phyloP scores from a whole-genome alignment of 805 yeast species.

The Metschnikowia dekortorum region DNA sequence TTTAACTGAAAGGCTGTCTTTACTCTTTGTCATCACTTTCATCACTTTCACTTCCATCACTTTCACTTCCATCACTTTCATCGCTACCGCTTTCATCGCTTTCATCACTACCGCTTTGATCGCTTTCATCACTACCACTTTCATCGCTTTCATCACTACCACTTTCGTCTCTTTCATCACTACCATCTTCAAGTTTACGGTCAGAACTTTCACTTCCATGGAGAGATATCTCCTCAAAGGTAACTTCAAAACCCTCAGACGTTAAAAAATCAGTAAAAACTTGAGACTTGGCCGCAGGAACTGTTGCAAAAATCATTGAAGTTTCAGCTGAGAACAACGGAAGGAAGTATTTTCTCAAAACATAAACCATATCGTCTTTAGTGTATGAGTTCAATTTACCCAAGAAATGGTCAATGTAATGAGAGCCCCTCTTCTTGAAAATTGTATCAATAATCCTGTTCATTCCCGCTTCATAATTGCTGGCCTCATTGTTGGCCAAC shows the following conservation, averaged over 20 bases:
- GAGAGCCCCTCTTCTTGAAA: conserved; percentile 66
- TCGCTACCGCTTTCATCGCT: conserved; percentile 7
- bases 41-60: conserved; percentile 12
- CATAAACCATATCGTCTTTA: conserved; percentile 45
- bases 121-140: not conserved
- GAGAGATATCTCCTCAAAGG: conserved; percentile 47
- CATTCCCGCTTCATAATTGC: conserved; percentile 59
- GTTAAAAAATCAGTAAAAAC: conserved; percentile 45
- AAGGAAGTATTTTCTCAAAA: conserved; percentile 54
- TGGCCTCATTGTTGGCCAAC: conserved; percentile 66
- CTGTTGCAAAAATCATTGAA: conserved; percentile 63
- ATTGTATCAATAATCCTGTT: conserved; percentile 62
- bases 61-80: conserved; percentile 6
- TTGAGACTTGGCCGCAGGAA: conserved; percentile 63
- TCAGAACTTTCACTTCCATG: conserved; percentile 10
- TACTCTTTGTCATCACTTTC: not conserved
- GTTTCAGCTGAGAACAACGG: conserved; percentile 56
- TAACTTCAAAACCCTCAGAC: conserved; percentile 55
- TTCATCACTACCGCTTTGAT: conserved; percentile 1
- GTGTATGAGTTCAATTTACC: conserved; percentile 49
- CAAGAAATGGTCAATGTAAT: conserved; percentile 54
- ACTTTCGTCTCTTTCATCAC: not conserved
- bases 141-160: not conserved
- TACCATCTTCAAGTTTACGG: conserved; percentile 6
- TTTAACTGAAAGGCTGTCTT: too few relatives aligned